Percentiles rank a stretch among this genome's conserved stretches.
phyloP scores from a whole-genome alignment of 352 stramenopile species.

The Aphanomyces cochlioides region DNA sequence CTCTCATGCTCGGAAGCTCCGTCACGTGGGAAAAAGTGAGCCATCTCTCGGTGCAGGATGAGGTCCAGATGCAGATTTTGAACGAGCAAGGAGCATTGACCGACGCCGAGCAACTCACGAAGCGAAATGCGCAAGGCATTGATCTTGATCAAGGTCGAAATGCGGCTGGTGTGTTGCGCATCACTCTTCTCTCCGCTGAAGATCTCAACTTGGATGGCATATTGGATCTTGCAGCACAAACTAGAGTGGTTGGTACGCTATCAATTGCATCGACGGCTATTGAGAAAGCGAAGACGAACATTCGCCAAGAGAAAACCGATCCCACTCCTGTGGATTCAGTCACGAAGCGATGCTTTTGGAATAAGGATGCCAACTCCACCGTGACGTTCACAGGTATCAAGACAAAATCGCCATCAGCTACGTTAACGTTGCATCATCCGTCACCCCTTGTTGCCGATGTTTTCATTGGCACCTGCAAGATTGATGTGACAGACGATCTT shows the following conservation, averaged over 20 bases:
- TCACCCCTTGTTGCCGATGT: slow-evolving; percentile 51
- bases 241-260: slow-evolving; percentile 20
- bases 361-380: slow-evolving; percentile 38
- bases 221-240: slow-evolving; percentile 34
- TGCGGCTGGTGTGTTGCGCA: slow-evolving; percentile 45
- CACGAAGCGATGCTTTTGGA: slow-evolving; percentile 31
- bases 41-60: slow-evolving; percentile 58
- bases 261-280: slow-evolving; percentile 57
- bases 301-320: slow-evolving; percentile 59
- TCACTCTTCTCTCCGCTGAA: slow-evolving; percentile 53
- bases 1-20: slow-evolving; percentile 44
- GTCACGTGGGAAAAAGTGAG: slow-evolving; percentile 76
- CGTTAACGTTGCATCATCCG: slow-evolving; percentile 21
- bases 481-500: slow-evolving; percentile 62
- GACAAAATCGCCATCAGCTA: slow-evolving; percentile 40
- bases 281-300: slow-evolving; percentile 51
- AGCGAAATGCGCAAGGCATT: slow-evolving; percentile 77
- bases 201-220: slow-evolving; percentile 36
- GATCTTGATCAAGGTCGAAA: slow-evolving; percentile 54
- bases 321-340: slow-evolving; percentile 64
- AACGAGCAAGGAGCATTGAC: slow-evolving; percentile 57
- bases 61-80: slow-evolving; percentile 68
- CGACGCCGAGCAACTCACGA: slow-evolving; percentile 37
- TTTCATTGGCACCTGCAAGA: slow-evolving; percentile 50
- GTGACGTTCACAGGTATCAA: slow-evolving; percentile 66